Evolutionary conservation across 2,329 filamentous ascomycete species (phyloP).

Genomic region (Pseudogymnoascus sp.): DNA sequence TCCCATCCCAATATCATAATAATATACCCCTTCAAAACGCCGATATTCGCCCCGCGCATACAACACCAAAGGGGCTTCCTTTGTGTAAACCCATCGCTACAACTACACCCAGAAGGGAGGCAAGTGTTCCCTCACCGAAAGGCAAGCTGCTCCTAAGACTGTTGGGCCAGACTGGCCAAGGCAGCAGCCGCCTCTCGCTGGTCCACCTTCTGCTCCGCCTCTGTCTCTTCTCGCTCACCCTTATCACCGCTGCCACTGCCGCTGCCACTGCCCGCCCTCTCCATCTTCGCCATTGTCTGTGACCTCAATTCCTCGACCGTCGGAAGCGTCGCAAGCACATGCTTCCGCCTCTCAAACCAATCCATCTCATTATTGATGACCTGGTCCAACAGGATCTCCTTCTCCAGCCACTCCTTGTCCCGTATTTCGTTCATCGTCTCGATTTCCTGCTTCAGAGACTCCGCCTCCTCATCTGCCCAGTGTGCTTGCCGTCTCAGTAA

Average conservation of each 20-base stretch:
- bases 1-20: background rate
- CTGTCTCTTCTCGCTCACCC: background rate
- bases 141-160: background rate
- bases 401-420: conserved; percentile 68
- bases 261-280: background rate
- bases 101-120: background rate
- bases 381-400: conserved; percentile 71
- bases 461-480: conserved; percentile 62
- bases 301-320: conserved; percentile 1
- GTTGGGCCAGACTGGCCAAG: conserved; percentile 2
- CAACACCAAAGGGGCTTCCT: background rate
- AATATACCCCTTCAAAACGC: background rate
- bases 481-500: conserved; percentile 55
- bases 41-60: background rate
- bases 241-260: background rate
- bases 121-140: background rate
- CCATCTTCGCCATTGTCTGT: background rate
- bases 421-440: conserved; percentile 58
- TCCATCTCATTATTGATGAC: conserved; percentile 59
- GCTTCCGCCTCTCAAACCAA: conserved; percentile 51
- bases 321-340: conserved; percentile 40
- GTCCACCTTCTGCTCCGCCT: background rate
- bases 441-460: conserved; percentile 55
- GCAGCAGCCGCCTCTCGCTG: background rate
- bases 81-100: background rate